phyloP scores from a whole-genome alignment of 495 filamentous ascomycete species.

The Evansstolkia leycettana region DNA sequence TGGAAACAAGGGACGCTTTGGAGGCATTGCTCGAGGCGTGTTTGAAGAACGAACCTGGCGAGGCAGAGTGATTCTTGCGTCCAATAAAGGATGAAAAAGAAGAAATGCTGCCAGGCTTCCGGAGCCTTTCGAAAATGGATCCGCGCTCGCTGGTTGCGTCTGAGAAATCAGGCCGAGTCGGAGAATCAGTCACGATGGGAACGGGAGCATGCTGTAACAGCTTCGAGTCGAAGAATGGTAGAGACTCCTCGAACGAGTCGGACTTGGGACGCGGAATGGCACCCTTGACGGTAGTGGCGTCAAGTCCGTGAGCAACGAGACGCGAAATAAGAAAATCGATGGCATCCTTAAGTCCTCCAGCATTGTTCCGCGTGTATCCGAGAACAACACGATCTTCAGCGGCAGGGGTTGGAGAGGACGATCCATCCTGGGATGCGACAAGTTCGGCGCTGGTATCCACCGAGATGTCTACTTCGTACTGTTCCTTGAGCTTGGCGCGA shows the following conservation, averaged over 20 bases:
- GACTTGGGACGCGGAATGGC: slow-evolving; percentile 93
- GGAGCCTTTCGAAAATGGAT: slow-evolving; percentile 76
- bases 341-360: slow-evolving; percentile 87
- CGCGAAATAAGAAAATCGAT: slow-evolving; percentile 85
- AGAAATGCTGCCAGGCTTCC: slow-evolving; percentile 86
- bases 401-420: slow-evolving; percentile 20
- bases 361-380: slow-evolving; percentile 91
- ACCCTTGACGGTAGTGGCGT: slow-evolving; percentile 77
- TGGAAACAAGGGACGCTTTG: slow-evolving; percentile 83
- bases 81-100: slow-evolving; percentile 88
- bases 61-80: slow-evolving; percentile 83
- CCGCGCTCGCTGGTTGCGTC: slow-evolving; percentile 70
- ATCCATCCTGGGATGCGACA: slow-evolving; percentile 18
- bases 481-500: slow-evolving; percentile 68
- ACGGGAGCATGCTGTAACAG: slow-evolving; percentile 81
- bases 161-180: slow-evolving; percentile 61
- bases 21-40: slow-evolving; percentile 87
- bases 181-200: slow-evolving; percentile 69
- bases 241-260: slow-evolving; percentile 93
- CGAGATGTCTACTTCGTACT: slow-evolving; percentile 80
- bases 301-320: slow-evolving; percentile 71
- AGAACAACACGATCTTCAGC: slow-evolving; percentile 46
- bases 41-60: slow-evolving; percentile 77
- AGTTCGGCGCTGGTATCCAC: slow-evolving; percentile 40
- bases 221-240: slow-evolving; percentile 94